Conservation (phyloP, 2,329 filamentous ascomycete genomes). For the Alternaria postmessia region DNA sequence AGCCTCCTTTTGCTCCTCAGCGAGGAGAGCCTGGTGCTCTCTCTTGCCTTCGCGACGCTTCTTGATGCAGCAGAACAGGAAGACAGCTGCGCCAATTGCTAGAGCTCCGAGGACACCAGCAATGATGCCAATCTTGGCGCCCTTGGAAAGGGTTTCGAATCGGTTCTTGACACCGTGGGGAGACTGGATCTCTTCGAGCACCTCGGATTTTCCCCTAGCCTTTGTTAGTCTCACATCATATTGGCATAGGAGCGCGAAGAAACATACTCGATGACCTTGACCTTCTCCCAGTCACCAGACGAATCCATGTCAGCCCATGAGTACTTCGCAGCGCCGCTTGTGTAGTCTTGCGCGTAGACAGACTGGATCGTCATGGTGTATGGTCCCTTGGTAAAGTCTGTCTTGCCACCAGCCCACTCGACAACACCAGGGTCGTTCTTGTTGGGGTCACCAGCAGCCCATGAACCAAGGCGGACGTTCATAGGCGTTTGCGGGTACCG, state of each 20-base stretch:
- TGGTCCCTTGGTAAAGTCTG: slow-evolving; percentile 71
- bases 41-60: slow-evolving; percentile 48
- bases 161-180: slow-evolving; percentile 48
- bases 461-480: slow-evolving; percentile 74
- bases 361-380: slow-evolving; percentile 79
- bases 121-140: slow-evolving; percentile 48
- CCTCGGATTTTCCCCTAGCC: slow-evolving; percentile 46
- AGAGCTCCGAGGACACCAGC: slow-evolving; percentile 39
- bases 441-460: slow-evolving; percentile 66
- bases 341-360: slow-evolving; percentile 63
- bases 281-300: slow-evolving; percentile 54
- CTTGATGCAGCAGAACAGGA: slow-evolving; percentile 51
- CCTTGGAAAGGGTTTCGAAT: slow-evolving; percentile 44
- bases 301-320: slow-evolving; percentile 57
- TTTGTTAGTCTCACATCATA: slow-evolving; percentile 18
- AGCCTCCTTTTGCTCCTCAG: slow-evolving; percentile 48
- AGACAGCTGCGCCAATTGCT: slow-evolving; percentile 32
- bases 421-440: slow-evolving; percentile 46
- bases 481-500: slow-evolving; percentile 78
- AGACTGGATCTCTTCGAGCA: slow-evolving; percentile 45
- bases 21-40: slow-evolving; percentile 45
- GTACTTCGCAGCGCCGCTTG: slow-evolving; percentile 69
- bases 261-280: slow-evolving; percentile 56
- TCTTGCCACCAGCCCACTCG: slow-evolving; percentile 71
- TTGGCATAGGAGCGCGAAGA: not conserved